These are phyloP conservation scores for Pyrenochaeta sp. DNA, from an alignment of 2,329 filamentous ascomycete genomes.

Conservation along the genomic window DNA sequence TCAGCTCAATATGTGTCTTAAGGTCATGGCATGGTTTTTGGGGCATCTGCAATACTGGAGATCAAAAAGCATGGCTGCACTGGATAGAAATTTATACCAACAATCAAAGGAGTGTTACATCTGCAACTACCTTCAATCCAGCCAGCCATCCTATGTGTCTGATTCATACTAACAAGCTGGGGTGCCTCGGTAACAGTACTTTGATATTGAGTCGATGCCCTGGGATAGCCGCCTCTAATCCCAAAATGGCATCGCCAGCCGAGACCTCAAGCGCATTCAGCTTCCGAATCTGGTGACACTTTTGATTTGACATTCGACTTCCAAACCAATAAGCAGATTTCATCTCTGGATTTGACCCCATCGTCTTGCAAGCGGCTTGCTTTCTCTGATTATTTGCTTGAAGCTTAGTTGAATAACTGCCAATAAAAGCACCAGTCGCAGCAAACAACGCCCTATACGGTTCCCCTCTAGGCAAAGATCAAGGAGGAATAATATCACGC, in stretches of 20 bases:
- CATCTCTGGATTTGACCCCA: neutral
- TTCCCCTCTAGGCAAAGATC: neutral
- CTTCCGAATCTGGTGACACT: neutral
- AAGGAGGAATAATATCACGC: neutral
- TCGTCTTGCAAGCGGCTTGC: too few species aligned
- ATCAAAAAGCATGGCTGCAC: constrained; percentile 16
- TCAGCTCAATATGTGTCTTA: neutral
- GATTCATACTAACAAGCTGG: too few species aligned
- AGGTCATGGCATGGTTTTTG: constrained; percentile 3
- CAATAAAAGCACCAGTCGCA: too few species aligned
- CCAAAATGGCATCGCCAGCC: constrained; percentile 13
- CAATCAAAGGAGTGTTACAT: neutral
- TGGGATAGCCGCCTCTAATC: constrained; percentile 18
- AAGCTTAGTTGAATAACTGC: too few species aligned
- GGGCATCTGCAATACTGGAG: constrained; percentile 9
- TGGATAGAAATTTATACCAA: constrained; percentile 16
- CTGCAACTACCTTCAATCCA: neutral
- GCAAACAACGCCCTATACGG: neutral
- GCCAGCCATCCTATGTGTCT: neutral
- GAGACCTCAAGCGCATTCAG: neutral
- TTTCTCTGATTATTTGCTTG: too few species aligned
- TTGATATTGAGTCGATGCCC: neutral
- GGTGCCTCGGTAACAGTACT: too few species aligned
- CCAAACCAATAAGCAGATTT: neutral
- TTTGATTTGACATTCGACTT: too few species aligned